Conservation (phyloP, 805 yeast genomes). For the Clavispora vitiphila region DNA sequence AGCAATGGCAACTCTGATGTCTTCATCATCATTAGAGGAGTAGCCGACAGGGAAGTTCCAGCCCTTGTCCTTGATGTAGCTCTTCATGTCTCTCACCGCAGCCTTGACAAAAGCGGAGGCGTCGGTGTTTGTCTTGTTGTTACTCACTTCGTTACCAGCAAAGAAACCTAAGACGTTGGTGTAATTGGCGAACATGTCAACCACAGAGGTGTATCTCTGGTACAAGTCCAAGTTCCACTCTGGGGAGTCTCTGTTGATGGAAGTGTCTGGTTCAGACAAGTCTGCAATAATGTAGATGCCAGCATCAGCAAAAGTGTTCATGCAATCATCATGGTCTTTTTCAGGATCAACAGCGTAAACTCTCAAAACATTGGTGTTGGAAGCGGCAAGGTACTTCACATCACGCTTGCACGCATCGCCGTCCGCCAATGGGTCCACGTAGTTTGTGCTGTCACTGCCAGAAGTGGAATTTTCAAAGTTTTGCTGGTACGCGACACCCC, state of each 20-base stretch:
- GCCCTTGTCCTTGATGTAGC: slow-evolving; percentile 56
- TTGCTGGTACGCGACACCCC: slow-evolving; percentile 78
- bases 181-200: slow-evolving; percentile 75
- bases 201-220: slow-evolving; percentile 73
- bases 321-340: slow-evolving; percentile 57
- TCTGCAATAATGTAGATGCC: slow-evolving; percentile 43
- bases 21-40: slow-evolving; percentile 84
- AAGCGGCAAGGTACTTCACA: slow-evolving; percentile 63
- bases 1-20: slow-evolving; percentile 73
- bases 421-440: slow-evolving; percentile 77
- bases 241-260: slow-evolving; percentile 76
- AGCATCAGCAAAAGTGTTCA: slow-evolving; percentile 52
- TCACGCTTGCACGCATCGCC: slow-evolving; percentile 70
- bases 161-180: slow-evolving; percentile 86
- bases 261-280: slow-evolving; percentile 62
- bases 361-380: slow-evolving; percentile 74
- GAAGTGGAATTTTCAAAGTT: slow-evolving; percentile 48
- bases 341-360: slow-evolving; percentile 81
- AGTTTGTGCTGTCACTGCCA: slow-evolving; percentile 19
- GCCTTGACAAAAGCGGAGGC: slow-evolving; percentile 96
- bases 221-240: slow-evolving; percentile 69
- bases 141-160: slow-evolving; percentile 97
- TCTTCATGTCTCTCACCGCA: slow-evolving; percentile 84
- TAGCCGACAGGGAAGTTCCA: slow-evolving; percentile 85
- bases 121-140: slow-evolving; percentile 74